Percentiles rank a stretch among this genome's conserved stretches.
Evolutionary conservation across 352 stramenopile genomes (phyloP).

Genomic region (Phytophthora litchii): DNA sequence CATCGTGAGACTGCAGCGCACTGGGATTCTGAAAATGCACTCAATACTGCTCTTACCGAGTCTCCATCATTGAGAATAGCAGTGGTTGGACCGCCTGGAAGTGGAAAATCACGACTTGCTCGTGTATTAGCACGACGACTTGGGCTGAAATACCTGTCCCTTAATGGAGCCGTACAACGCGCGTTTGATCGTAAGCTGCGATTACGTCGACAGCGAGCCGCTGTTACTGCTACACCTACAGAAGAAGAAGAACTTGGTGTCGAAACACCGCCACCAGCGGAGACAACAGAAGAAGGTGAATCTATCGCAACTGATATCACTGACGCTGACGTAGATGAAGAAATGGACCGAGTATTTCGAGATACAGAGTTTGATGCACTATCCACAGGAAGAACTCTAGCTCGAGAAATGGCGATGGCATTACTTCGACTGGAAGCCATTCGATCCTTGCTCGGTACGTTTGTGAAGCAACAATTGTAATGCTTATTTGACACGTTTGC

Average conservation of each 20-base stretch:
- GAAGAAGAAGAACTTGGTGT: slow-evolving; percentile 14
- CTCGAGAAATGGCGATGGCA: slow-evolving; percentile 30
- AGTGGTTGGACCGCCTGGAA: slow-evolving; percentile 61
- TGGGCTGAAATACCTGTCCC: slow-evolving; percentile 55
- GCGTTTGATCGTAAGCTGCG: slow-evolving; percentile 40
- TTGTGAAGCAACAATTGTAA: background rate
- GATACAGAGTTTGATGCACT: slow-evolving; percentile 46
- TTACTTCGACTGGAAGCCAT: slow-evolving; percentile 50
- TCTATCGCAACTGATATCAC: slow-evolving; percentile 3
- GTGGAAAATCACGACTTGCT: slow-evolving; percentile 63
- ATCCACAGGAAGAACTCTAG: slow-evolving; percentile 38
- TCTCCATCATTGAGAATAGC: slow-evolving; percentile 55
- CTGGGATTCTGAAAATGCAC: slow-evolving; percentile 55
- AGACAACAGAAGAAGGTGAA: slow-evolving; percentile 16
- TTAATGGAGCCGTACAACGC: slow-evolving; percentile 44
- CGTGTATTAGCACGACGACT: slow-evolving; percentile 49
- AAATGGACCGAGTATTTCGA: slow-evolving; percentile 38
- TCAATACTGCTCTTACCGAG: slow-evolving; percentile 37
- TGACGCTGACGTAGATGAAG: slow-evolving; percentile 14
- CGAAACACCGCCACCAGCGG: slow-evolving; percentile 2
- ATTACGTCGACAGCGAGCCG: slow-evolving; percentile 10
- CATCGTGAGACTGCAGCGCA: slow-evolving; percentile 22
- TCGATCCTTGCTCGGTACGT: slow-evolving; percentile 45
- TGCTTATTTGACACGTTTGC: slow-evolving; percentile 4
- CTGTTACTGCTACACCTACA: background rate